Conservation (phyloP, 192 early-diverging fungal species). For the Coemansia guatemalensis region DNA sequence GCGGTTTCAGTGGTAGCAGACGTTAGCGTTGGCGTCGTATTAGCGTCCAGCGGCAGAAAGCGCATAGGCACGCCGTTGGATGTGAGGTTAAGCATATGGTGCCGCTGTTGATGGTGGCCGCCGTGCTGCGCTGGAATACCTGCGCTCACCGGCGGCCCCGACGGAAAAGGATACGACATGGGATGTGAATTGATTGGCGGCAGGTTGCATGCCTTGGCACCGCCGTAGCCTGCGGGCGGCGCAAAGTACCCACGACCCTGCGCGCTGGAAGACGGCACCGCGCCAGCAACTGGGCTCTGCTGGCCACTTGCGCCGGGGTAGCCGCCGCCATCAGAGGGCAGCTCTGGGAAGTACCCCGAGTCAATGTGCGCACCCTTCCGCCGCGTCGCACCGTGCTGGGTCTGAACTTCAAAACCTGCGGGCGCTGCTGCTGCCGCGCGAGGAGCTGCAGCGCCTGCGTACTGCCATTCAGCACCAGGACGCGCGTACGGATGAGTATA, state of each 20-base stretch:
- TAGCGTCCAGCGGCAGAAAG: conserved; percentile 34
- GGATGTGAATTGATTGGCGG: conserved; percentile 22
- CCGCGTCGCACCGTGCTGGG: not conserved
- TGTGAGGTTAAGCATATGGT: conserved; percentile 15
- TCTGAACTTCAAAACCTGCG: no score
- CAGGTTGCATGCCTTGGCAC: conserved; percentile 38
- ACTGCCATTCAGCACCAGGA: conserved; percentile 20
- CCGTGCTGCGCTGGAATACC: conserved; percentile 19
- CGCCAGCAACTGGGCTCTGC: conserved; percentile 12
- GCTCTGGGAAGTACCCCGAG: conserved; percentile 47
- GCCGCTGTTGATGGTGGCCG: conserved; percentile 32
- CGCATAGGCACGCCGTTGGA: conserved; percentile 9
- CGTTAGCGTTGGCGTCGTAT: conserved; percentile 43
- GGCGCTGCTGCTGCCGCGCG: not conserved
- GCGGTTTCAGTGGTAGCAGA: conserved; percentile 43
- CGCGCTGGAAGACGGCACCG: not conserved
- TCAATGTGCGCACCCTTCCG: conserved; percentile 22
- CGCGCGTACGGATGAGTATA: conserved; percentile 6
- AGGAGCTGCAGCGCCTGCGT: conserved; percentile 4
- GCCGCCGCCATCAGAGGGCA: conserved; percentile 7
- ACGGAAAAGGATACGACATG: not conserved
- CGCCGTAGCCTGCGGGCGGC: conserved; percentile 11
- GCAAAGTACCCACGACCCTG: conserved; percentile 18
- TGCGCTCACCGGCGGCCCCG: conserved; percentile 4
- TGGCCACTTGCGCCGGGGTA: not conserved